Conservation (phyloP, 805 yeast species). For the Scheffersomyces stipitis region DNA sequence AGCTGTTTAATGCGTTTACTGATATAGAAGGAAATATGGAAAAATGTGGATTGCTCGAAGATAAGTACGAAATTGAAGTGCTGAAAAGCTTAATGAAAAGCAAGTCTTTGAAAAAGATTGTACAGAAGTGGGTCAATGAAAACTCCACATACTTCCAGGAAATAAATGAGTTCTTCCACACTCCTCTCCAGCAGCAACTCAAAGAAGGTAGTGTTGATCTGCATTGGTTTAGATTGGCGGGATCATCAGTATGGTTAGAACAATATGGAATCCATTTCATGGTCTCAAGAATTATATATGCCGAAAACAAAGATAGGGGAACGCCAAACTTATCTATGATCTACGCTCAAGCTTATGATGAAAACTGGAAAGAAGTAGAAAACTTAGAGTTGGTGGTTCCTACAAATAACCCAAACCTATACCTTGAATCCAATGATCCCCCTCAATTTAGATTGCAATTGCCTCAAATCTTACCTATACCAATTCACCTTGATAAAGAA, state of each 20-base stretch:
- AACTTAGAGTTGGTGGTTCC: constrained; percentile 21
- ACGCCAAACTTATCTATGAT: constrained; percentile 9
- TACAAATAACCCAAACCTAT: constrained; percentile 14
- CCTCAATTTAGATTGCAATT: constrained; percentile 6
- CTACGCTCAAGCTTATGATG: constrained; percentile 12
- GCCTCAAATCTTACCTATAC: constrained; percentile 11
- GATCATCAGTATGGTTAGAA: constrained; percentile 14
- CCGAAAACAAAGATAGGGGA: constrained; percentile 5
- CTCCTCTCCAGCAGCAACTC: not conserved
- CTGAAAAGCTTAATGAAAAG: too few species aligned
- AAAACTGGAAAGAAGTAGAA: constrained; percentile 13
- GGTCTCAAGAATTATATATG: constrained; percentile 12
- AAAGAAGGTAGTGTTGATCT: not conserved
- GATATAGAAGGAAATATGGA: too few species aligned
- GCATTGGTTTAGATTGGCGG: constrained; percentile 13
- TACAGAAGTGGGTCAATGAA: too few species aligned
- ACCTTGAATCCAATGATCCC: constrained; percentile 10
- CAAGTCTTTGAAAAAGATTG: too few species aligned
- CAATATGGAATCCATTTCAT: constrained; percentile 15
- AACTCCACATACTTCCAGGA: too few species aligned
- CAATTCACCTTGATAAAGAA: constrained; percentile 8
- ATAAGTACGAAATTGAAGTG: too few species aligned
- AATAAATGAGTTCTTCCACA: constrained; percentile 4
- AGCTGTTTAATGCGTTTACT: too few species aligned
- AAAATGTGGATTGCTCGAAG: too few species aligned